phyloP scores from a whole-genome alignment of 1,284 basidiomycete genomes.

The Trichosporon sp. region DNA sequence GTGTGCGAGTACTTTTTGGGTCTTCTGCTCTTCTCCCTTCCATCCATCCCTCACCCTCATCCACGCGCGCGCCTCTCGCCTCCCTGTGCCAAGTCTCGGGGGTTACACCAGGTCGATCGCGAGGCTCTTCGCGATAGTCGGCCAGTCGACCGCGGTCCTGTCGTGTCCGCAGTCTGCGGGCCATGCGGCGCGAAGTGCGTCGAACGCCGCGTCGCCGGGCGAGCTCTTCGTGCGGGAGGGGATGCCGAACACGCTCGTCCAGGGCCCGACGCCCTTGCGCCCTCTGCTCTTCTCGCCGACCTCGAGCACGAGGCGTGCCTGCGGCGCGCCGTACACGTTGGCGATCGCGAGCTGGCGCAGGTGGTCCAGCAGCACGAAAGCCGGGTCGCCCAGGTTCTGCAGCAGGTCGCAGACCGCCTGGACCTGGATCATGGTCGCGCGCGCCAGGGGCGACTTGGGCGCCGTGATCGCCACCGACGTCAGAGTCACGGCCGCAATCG shows the following conservation, averaged over 20 bases:
- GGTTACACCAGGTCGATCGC: background rate
- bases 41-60: background rate
- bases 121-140: background rate
- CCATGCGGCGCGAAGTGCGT: background rate
- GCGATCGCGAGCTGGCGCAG: background rate
- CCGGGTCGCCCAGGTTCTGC: background rate
- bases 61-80: background rate
- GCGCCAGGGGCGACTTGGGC: background rate
- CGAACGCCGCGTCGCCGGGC: background rate
- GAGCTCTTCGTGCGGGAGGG: background rate
- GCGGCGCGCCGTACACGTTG: background rate
- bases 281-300: background rate
- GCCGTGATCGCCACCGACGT: background rate
- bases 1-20: background rate
- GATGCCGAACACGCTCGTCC: background rate
- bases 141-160: background rate
- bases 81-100: too few relatives aligned
- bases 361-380: background rate
- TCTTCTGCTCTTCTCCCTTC: too few relatives aligned
- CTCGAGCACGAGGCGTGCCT: background rate
- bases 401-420: background rate
- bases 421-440: background rate
- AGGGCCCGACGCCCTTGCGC: background rate
- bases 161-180: constrained; percentile 1
- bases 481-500: background rate